Evolutionary conservation across 108 stramenopile genomes (phyloP).

Genomic region (Nitzschia sp.): DNA sequence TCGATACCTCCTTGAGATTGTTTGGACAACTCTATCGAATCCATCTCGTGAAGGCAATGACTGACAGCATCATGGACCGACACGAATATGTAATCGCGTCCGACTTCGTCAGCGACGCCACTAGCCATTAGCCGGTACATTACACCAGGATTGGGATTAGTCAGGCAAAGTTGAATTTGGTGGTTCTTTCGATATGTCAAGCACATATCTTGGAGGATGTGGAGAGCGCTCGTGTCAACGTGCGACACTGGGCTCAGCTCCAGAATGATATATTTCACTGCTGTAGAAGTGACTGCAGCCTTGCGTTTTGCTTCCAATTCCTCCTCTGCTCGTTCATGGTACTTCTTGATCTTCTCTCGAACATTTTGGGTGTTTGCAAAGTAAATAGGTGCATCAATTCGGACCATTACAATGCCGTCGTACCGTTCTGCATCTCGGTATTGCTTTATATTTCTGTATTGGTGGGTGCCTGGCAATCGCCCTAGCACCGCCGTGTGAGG

Average conservation of each 20-base stretch:
- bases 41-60: slow-evolving; percentile 38
- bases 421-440: slow-evolving; percentile 51
- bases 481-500: slow-evolving; percentile 71
- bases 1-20: no score
- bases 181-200: slow-evolving; percentile 17
- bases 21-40: slow-evolving; percentile 9
- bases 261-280: slow-evolving; percentile 39
- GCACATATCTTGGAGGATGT: slow-evolving; percentile 45
- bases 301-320: background rate
- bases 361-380: slow-evolving; percentile 64
- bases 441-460: slow-evolving; percentile 63
- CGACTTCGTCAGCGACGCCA: slow-evolving; percentile 35
- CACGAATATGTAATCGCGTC: slow-evolving; percentile 41
- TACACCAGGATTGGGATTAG: slow-evolving; percentile 38
- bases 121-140: slow-evolving; percentile 32
- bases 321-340: slow-evolving; percentile 23
- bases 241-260: slow-evolving; percentile 49
- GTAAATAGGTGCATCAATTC: slow-evolving; percentile 65
- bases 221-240: slow-evolving; percentile 54
- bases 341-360: slow-evolving; percentile 42
- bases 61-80: slow-evolving; percentile 46
- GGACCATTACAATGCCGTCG: slow-evolving; percentile 54
- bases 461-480: slow-evolving; percentile 52
- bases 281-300: background rate
- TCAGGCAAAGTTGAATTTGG: slow-evolving; percentile 40